Evolutionary conservation across 495 filamentous ascomycete genomes (phyloP), one percentile per base, ranked within the genome.

Genomic region (Saxispiralis lemnorum): DNA sequence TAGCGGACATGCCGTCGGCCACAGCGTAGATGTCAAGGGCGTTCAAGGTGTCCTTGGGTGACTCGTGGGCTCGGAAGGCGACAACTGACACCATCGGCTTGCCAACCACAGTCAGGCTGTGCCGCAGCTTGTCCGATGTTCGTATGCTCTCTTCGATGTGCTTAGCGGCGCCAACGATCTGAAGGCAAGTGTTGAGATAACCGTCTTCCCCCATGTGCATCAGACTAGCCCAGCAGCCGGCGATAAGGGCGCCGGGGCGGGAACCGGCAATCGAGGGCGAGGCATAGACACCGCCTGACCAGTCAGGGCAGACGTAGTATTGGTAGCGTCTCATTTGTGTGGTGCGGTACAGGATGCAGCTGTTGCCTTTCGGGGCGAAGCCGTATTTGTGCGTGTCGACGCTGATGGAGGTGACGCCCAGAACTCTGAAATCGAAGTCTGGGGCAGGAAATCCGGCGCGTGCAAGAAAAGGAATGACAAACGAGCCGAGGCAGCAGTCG

Each of bases 311-410:
- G 59, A 99, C 75, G 61, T 93, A 96, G 68, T 99, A 99, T 58
- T 95, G 89, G 58, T 94, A 81, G 31, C 70, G 68, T 47, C 89
- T 77, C 38, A 93, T 73, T 35, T 71, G 62, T 33, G 75, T 66
- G 43, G 72, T 82, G 54, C 92, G 83, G 67, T 96, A 96, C 42
- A 99, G 73, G 14, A 94, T 63, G 7, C 85, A 87, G 20, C 77
- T 83, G 67, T 89, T 96, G 43, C 89, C 89, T 63, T 96, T 96
- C 17, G 89, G 89, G 0, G 89, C 92, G 61, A 99, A 99, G 18
- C 89, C 89, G 59, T 99, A 97, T 61, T 97, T 97, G 66, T 97
- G 89, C 21, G 89, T 99, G 58, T 99, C 89, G 56, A 88, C 93
- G 52, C 73, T 80, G 60, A 99, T 95, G 56, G 76, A 82, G 5